A percentile compares a stretch with the other conserved stretches of the same genome.
Conservation (phyloP, 495 filamentous ascomycete genomes). For the Lasiosphaeria ovina region DNA sequence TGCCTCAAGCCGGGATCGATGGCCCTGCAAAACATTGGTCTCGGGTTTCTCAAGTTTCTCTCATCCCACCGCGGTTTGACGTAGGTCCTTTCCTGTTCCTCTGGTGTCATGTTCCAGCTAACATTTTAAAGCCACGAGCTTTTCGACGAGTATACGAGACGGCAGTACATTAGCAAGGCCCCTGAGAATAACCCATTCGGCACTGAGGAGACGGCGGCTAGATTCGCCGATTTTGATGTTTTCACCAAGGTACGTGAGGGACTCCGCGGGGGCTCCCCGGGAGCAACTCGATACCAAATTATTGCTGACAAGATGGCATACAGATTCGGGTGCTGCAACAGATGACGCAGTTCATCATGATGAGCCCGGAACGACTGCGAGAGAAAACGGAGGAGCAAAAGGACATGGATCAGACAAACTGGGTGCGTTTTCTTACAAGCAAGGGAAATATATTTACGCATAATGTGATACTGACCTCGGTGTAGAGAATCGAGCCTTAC, state of each 20-base stretch:
- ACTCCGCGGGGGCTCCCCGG: neutral
- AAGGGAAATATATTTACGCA: neutral
- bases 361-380: conserved; percentile 78
- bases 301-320: neutral
- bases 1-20: conserved; percentile 76
- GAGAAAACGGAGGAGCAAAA: conserved; percentile 82
- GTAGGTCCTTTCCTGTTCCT: conserved; percentile 51
- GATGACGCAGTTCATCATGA: conserved; percentile 86
- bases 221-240: conserved; percentile 78
- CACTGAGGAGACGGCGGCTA: conserved; percentile 65
- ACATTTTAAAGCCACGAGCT: conserved; percentile 63
- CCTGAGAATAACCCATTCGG: conserved; percentile 84
- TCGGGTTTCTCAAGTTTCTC: conserved; percentile 85
- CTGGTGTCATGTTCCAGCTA: conserved; percentile 14
- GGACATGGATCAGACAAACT: conserved; percentile 75
- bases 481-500: conserved; percentile 83
- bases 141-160: conserved; percentile 91
- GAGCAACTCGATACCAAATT: neutral
- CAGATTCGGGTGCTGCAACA: conserved; percentile 84
- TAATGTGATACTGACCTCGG: conserved; percentile 22
- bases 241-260: conserved; percentile 62
- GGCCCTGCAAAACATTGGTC: conserved; percentile 75
- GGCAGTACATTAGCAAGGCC: conserved; percentile 83
- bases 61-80: conserved; percentile 90
- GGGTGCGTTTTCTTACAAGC: conserved; percentile 56